These are phyloP conservation scores for Calonectria naviculata DNA, from an alignment of 2,329 filamentous ascomycete species.

Conservation along the genomic window DNA sequence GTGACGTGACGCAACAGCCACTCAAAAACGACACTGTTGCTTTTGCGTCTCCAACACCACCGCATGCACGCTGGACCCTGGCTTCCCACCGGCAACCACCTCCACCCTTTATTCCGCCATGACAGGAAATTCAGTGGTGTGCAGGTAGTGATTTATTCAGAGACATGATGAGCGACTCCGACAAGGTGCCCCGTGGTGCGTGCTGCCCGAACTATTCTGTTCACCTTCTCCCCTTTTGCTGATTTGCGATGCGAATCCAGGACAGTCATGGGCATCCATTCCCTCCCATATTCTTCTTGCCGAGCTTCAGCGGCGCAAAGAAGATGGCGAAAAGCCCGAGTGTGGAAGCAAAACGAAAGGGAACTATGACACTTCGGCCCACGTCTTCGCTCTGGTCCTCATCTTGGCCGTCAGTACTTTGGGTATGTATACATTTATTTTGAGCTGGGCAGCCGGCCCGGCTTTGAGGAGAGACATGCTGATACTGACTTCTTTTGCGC, in stretches of 20 bases:
- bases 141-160: conserved; percentile 29
- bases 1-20: conserved; percentile 39
- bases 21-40: conserved; percentile 21
- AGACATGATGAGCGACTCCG: conserved; percentile 32
- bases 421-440: conserved; percentile 51
- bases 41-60: conserved; percentile 4
- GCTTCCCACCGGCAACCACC: conserved; percentile 7
- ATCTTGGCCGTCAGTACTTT: conserved; percentile 71
- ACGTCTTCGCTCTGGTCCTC: conserved; percentile 75
- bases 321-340: conserved; percentile 54
- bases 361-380: conserved; percentile 73
- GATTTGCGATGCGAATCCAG: conserved; percentile 31
- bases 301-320: conserved; percentile 62
- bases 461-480: not conserved
- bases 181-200: conserved; percentile 35
- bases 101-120: conserved; percentile 40
- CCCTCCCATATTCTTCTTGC: conserved; percentile 63
- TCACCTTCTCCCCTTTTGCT: conserved; percentile 31
- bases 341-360: conserved; percentile 65
- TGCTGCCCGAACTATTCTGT: not conserved
- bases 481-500: conserved; percentile 5
- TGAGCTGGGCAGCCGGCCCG: too few relatives aligned
- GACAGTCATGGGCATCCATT: conserved; percentile 58
- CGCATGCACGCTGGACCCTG: not conserved
- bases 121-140: conserved; percentile 30